Percentiles rank a stretch among this genome's conserved stretches.
Conservation (phyloP, 139 green algal species). For the Desmodesmus armatus region DNA sequence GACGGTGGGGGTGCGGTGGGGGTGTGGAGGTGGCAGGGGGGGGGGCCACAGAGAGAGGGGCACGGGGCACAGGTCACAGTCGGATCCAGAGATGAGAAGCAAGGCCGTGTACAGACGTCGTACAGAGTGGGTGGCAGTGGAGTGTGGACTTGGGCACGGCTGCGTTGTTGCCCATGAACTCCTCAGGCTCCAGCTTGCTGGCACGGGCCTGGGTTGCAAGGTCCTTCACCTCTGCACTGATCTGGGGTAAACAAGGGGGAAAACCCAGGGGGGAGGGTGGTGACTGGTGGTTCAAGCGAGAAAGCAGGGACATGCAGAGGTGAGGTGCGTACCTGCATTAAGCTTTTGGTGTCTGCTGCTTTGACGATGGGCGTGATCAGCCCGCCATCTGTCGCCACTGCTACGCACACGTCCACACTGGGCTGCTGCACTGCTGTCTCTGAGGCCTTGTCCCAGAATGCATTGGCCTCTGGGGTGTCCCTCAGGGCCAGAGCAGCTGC, state of each 20-base stretch:
- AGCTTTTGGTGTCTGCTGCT: slow-evolving; percentile 70
- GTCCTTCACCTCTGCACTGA: slow-evolving; percentile 58
- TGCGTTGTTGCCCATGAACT: slow-evolving; percentile 88
- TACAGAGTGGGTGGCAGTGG: slow-evolving; percentile 91
- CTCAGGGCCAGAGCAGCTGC: slow-evolving; percentile 85
- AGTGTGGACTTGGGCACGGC: no score
- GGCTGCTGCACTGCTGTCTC: slow-evolving; percentile 52
- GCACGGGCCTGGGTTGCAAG: slow-evolving; percentile 80
- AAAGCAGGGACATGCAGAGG: slow-evolving; percentile 52
- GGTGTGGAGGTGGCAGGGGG: not conserved
- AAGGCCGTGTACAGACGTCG: slow-evolving; percentile 64
- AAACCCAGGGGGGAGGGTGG: not conserved
- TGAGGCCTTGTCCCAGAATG: slow-evolving; percentile 61
- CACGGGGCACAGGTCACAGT: no score
- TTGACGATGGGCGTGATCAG: slow-evolving; percentile 94
- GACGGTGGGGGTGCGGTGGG: not conserved
- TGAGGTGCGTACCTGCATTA: no score
- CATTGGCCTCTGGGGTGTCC: slow-evolving; percentile 79
- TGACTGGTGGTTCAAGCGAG: not conserved
- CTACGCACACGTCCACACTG: slow-evolving; percentile 84
- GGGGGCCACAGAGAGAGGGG: no score
- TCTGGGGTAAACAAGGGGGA: not conserved
- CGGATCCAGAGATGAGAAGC: not conserved
- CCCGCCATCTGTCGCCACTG: slow-evolving; percentile 89
- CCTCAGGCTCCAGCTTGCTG: slow-evolving; percentile 92